Base-by-base conservation (phyloP, 2,329 filamentous ascomycete species). In the Trichoderma aggressivum region DNA sequence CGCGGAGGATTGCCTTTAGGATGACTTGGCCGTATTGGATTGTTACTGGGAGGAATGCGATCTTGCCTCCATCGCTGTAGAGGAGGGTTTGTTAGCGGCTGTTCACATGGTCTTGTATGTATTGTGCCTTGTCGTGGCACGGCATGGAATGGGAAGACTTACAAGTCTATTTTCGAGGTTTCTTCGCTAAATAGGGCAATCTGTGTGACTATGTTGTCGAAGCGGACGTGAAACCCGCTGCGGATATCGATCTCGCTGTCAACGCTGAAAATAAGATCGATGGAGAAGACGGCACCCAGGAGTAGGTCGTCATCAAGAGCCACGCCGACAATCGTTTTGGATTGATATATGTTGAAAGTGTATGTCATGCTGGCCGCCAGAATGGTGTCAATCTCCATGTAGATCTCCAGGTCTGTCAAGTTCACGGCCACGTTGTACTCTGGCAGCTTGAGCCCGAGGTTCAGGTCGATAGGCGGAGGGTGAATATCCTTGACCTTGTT, bases 11-110 rank as follows among this genome's bases (percentile, higher is more conserved):
- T 0, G 85, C 87, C 0, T 80, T 82, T 11, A 89, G 77, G 0
- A 83, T 74, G 0, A 81, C 81, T 7, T 76, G 74, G 1, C 81
- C 81, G 34, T 80, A 83, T 71, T 83, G 77, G 36, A 89, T 78
- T 0, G 81, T 85, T 4, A 89, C 84, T 0, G 87, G 87, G 1
- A 89, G 82, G 70, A 88, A 88, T 70, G 88, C 86, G 71, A 88
- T 89, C 16, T 82, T 77, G 0, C 84, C 87, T 7, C 86, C 86
- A 5, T 85, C 83, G 58, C 86, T 88, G 70, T n/a, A 50, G 18
- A 10, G 7, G 28, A n/a, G 43, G 1, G 0, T 21, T 34, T 67
- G 36, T 59, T 30, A 59, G 53, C 7, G 7, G 10, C 4, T 53
- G 12, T 61, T 11, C 30, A 30, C 28, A 16, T 8, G 53, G 26